Percentiles rank a stretch among this genome's conserved stretches.
Evolutionary conservation across 2,329 filamentous ascomycete genomes (phyloP).

Genomic region (Neonectria punicea): DNA sequence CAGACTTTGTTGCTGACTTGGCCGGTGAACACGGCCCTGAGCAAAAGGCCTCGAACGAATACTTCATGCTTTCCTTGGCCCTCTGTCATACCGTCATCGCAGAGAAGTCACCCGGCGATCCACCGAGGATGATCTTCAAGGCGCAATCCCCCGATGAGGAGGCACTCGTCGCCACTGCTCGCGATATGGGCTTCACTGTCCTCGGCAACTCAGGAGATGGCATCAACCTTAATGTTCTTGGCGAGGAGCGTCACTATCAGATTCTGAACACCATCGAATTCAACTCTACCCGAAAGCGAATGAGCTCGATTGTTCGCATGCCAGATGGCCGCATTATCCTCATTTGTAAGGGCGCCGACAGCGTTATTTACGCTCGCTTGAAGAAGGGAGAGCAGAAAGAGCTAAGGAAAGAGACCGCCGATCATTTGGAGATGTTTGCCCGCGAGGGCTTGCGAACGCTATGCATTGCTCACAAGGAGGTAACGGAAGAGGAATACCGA

Average conservation of each 20-base stretch:
- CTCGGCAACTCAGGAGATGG: conserved; percentile 82
- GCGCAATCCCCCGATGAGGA: conserved; percentile 98
- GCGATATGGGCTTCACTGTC: conserved; percentile 95
- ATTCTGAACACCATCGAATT: conserved; percentile 97
- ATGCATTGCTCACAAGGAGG: conserved; percentile 86
- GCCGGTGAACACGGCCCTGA: conserved; percentile 78
- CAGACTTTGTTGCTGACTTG: conserved; percentile 87
- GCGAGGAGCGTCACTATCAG: conserved; percentile 84
- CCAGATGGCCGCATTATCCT: conserved; percentile 88
- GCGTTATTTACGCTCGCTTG: conserved; percentile 93
- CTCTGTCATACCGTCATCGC: conserved; percentile 98
- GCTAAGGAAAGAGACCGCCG: conserved; percentile 83
- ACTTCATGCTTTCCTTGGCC: conserved; percentile 94
- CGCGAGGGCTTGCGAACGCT: conserved; percentile 93
- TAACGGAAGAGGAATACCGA: conserved; percentile 85
- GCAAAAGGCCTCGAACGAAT: conserved; percentile 81
- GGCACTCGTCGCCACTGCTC: conserved; percentile 90
- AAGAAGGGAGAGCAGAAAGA: conserved; percentile 87
- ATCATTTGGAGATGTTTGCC: conserved; percentile 97
- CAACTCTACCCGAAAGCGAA: conserved; percentile 95
- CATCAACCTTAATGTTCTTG: conserved; percentile 87
- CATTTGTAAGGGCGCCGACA: conserved; percentile 98
- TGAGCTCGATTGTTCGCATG: conserved; percentile 98
- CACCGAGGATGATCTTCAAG: conserved; percentile 92
- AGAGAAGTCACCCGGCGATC: conserved; percentile 88